These are phyloP conservation scores for Aspergillus glaucus DNA, from an alignment of 2,329 filamentous ascomycete genomes.

Conservation along the genomic window DNA sequence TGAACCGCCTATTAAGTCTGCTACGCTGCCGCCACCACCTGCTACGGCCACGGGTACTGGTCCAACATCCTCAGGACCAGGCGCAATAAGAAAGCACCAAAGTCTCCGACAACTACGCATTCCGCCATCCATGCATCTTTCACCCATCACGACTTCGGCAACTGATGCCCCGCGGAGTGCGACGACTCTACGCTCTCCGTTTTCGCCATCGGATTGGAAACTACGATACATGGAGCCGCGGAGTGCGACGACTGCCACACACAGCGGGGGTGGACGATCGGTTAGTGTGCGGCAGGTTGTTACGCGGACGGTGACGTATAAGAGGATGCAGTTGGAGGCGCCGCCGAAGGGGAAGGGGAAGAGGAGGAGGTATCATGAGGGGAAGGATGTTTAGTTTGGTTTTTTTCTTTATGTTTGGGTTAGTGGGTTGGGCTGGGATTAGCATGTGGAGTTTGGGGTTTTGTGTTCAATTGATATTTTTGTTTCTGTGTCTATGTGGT, in stretches of 20 bases:
- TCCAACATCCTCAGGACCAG: neutral
- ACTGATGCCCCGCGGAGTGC: slow-evolving; percentile 65
- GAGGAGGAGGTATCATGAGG: slow-evolving; percentile 58
- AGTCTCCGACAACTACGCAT: slow-evolving; percentile 62
- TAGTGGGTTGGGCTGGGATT: neutral
- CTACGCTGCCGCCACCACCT: slow-evolving; percentile 54
- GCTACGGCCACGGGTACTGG: slow-evolving; percentile 57
- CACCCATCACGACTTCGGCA: slow-evolving; percentile 38
- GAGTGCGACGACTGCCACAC: slow-evolving; percentile 39
- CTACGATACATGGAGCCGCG: slow-evolving; percentile 56
- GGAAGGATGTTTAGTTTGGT: neutral
- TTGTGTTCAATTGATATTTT: neutral
- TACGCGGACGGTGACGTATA: slow-evolving; percentile 90
- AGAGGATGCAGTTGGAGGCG: slow-evolving; percentile 66
- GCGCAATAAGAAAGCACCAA: slow-evolving; percentile 43
- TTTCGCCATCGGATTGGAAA: slow-evolving; percentile 77
- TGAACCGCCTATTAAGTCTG: slow-evolving; percentile 41
- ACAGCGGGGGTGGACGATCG: slow-evolving; percentile 19
- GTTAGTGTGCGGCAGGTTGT: slow-evolving; percentile 80
- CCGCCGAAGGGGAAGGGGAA: slow-evolving; percentile 73
- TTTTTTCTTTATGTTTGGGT: neutral
- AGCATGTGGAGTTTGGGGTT: neutral
- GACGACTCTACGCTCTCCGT: slow-evolving; percentile 61
- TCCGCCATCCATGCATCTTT: slow-evolving; percentile 65
- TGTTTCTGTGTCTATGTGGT: no score